phyloP scores from a whole-genome alignment of 208 protist species.

The Leishmania mexicana region DNA sequence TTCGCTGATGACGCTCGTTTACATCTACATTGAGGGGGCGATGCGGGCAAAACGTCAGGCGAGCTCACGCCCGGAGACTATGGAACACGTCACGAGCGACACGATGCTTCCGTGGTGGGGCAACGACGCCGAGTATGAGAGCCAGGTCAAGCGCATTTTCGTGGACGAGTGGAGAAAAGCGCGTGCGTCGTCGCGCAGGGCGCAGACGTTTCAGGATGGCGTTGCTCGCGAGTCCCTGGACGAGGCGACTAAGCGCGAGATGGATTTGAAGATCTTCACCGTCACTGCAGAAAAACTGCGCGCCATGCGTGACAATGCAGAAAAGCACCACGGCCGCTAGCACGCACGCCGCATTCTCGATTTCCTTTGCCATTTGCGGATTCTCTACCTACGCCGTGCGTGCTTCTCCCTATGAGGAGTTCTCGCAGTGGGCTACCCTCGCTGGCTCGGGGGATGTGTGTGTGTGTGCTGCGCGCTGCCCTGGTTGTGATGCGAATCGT shows the following conservation, averaged over 20 bases:
- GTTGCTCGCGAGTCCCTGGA: slow-evolving; percentile 78
- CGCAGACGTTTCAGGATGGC: slow-evolving; percentile 76
- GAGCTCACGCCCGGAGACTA: slow-evolving; percentile 48
- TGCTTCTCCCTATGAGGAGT: not conserved
- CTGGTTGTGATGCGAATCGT: not conserved
- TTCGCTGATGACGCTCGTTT: slow-evolving; percentile 53
- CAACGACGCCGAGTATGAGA: slow-evolving; percentile 88
- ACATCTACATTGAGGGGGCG: slow-evolving; percentile 64
- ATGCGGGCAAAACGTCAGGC: slow-evolving; percentile 59
- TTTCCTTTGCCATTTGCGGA: not conserved
- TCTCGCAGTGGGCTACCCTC: not conserved
- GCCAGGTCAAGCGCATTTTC: slow-evolving; percentile 90
- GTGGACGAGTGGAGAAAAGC: slow-evolving; percentile 86
- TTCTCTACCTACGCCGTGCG: not conserved
- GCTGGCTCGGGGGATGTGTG: not conserved
- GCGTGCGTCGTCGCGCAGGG: slow-evolving; percentile 61
- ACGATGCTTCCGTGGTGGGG: slow-evolving; percentile 92
- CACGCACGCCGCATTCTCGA: too few species aligned
- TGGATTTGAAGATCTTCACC: slow-evolving; percentile 89
- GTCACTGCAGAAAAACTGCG: slow-evolving; percentile 77
- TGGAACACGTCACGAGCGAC: slow-evolving; percentile 73
- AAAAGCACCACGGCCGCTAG: slow-evolving; percentile 50
- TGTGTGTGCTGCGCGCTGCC: not conserved
- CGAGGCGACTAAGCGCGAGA: slow-evolving; percentile 64
- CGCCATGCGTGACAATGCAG: slow-evolving; percentile 74